Evolutionary conservation across 169 alveolate species (phyloP).

Genomic region (Plasmodium coatneyi): DNA sequence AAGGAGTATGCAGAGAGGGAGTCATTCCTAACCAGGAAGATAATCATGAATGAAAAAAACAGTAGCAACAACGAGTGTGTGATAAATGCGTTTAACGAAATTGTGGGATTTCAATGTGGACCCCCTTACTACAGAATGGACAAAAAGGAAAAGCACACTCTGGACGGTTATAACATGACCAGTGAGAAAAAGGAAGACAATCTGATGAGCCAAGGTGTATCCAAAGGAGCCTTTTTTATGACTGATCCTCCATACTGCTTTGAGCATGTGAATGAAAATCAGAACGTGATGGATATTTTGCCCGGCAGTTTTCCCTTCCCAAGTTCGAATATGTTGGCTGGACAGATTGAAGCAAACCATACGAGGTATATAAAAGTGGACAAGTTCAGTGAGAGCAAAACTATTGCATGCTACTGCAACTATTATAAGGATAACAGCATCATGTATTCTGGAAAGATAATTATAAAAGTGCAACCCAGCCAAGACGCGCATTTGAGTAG

Average conservation of each 20-base stretch:
- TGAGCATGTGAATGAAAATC: slow-evolving; percentile 54
- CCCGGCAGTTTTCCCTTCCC: slow-evolving; percentile 36
- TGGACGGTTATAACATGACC: not conserved
- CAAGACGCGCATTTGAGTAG: not conserved
- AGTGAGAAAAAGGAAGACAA: not conserved
- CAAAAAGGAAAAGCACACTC: not conserved
- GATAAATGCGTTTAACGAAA: slow-evolving; percentile 35
- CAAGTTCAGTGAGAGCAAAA: not conserved
- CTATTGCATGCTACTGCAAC: slow-evolving; percentile 37
- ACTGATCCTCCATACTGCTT: slow-evolving; percentile 51
- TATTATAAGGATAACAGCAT: slow-evolving; percentile 13
- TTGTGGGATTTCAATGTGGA: slow-evolving; percentile 69
- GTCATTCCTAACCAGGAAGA: slow-evolving; percentile 15
- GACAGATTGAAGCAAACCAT: not conserved
- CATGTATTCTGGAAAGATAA: slow-evolving; percentile 34
- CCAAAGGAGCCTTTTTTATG: slow-evolving; percentile 2
- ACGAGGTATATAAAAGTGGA: slow-evolving; percentile 43
- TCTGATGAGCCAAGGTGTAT: not conserved
- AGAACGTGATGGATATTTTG: not conserved
- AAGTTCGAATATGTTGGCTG: not conserved
- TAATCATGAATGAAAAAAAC: slow-evolving; percentile 25
- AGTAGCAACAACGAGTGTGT: slow-evolving; percentile 9
- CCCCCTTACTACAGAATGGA: slow-evolving; percentile 31
- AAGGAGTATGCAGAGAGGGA: slow-evolving; percentile 55
- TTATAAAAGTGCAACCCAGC: slow-evolving; percentile 11